Evolutionary conservation across 768 basidiomycete genomes (phyloP).

Genomic region (Leccinum ochraceum): DNA sequence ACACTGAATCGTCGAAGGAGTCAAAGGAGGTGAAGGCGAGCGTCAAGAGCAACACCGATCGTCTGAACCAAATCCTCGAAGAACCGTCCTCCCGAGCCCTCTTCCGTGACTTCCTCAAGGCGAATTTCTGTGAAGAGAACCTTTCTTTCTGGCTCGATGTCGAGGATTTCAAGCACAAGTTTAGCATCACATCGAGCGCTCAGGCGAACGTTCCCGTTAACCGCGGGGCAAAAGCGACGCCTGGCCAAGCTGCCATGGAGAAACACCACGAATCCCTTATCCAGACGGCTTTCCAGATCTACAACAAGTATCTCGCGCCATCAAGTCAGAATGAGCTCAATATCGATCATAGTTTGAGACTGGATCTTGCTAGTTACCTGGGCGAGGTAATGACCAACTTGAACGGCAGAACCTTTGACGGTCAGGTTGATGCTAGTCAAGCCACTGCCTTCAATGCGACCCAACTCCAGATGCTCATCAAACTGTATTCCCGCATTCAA

Average conservation of each 20-base stretch:
- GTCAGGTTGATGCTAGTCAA: slow-evolving; percentile 79
- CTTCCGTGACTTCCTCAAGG: slow-evolving; percentile 92
- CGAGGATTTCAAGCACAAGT: slow-evolving; percentile 94
- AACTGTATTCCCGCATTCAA: slow-evolving; percentile 94
- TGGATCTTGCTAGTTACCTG: slow-evolving; percentile 91
- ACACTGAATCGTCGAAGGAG: slow-evolving; percentile 52
- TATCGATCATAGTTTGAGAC: slow-evolving; percentile 95
- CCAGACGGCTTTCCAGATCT: slow-evolving; percentile 90
- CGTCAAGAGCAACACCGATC: slow-evolving; percentile 92
- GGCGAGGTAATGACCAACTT: slow-evolving; percentile 82
- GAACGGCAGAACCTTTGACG: slow-evolving; percentile 76
- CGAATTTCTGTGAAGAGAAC: slow-evolving; percentile 99
- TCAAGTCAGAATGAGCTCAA: slow-evolving; percentile 96
- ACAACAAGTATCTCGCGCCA: slow-evolving; percentile 93
- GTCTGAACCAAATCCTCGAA: slow-evolving; percentile 88
- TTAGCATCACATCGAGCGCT: slow-evolving; percentile 93
- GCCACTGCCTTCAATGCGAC: slow-evolving; percentile 89
- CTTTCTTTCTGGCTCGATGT: slow-evolving; percentile 97
- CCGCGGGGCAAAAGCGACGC: slow-evolving; percentile 51
- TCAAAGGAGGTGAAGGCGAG: slow-evolving; percentile 44
- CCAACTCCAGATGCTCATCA: slow-evolving; percentile 91
- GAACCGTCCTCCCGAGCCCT: slow-evolving; percentile 85
- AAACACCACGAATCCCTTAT: slow-evolving; percentile 94
- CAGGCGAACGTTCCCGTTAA: slow-evolving; percentile 52
- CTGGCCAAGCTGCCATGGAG: slow-evolving; percentile 91